Evolutionary conservation across 164 flowering plant genomes (phyloP).

Genomic region (Kalanchoe fedtschenkoi): DNA sequence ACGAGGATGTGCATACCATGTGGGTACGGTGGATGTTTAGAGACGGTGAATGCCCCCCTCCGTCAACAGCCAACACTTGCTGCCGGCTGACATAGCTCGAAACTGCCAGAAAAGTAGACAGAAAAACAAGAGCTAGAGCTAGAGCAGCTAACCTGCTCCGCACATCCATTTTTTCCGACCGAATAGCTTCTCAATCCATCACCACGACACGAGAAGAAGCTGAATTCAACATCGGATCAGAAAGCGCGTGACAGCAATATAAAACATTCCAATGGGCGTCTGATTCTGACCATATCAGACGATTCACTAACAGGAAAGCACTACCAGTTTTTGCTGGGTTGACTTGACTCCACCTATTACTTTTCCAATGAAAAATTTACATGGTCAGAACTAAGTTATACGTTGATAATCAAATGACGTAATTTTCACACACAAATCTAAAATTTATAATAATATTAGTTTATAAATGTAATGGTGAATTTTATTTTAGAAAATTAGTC

Average conservation of each 20-base stretch:
- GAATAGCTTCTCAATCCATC: not conserved
- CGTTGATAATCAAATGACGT: too few species aligned
- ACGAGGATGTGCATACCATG: not conserved
- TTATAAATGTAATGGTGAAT: too few species aligned
- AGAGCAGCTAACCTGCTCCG: not conserved
- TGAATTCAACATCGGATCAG: not conserved
- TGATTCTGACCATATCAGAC: not conserved
- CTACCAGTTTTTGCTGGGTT: not conserved
- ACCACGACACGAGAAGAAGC: not conserved
- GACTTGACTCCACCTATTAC: too few species aligned
- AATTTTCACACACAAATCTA: too few species aligned
- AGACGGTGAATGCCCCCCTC: not conserved
- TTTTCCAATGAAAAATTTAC: too few species aligned
- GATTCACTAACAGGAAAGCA: not conserved
- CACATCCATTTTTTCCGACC: not conserved
- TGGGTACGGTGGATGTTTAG: not conserved
- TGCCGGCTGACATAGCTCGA: not conserved
- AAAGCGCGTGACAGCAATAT: not conserved
- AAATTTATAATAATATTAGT: too few species aligned
- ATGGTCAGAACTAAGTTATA: too few species aligned
- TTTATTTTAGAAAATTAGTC: too few species aligned
- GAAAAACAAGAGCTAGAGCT: not conserved
- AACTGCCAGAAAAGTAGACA: slow-evolving; percentile 2
- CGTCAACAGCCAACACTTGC: not conserved
- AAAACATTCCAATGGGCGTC: too few species aligned